These are phyloP conservation scores for Nakazawaea wickerhamii DNA, from an alignment of 805 yeast species.

Conservation along the genomic window DNA sequence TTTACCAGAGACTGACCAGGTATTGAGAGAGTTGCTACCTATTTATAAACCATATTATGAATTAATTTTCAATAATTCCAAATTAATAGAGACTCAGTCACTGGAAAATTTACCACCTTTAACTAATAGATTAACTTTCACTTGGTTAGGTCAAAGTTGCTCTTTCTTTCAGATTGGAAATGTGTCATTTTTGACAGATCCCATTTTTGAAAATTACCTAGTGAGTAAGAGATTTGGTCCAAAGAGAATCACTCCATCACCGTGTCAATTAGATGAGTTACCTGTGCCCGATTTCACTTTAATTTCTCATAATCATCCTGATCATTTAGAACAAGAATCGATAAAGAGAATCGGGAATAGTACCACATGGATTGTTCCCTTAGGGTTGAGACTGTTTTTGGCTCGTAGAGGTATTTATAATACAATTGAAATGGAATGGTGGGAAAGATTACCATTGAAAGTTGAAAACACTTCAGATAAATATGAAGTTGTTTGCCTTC, in stretches of 20 bases:
- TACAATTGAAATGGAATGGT: constrained; percentile 84
- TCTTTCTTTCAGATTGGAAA: constrained; percentile 66
- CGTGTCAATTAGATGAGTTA: constrained; percentile 57
- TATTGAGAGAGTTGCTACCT: constrained; percentile 55
- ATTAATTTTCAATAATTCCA: constrained; percentile 23
- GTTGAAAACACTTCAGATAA: constrained; percentile 31
- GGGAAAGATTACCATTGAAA: constrained; percentile 58
- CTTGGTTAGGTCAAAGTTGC: constrained; percentile 96
- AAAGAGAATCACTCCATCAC: constrained; percentile 73
- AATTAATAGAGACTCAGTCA: constrained; percentile 18
- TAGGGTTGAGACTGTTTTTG: constrained; percentile 63
- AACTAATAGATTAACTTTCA: constrained; percentile 51
- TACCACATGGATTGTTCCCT: constrained; percentile 81
- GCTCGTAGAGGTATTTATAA: constrained; percentile 53
- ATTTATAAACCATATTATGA: constrained; percentile 51
- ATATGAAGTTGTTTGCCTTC: constrained; percentile 82
- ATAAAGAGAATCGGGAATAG: constrained; percentile 51
- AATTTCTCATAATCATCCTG: constrained; percentile 94
- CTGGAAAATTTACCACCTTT: constrained; percentile 27
- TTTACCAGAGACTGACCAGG: constrained; percentile 41
- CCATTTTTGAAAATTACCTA: constrained; percentile 64
- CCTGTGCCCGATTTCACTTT: constrained; percentile 67
- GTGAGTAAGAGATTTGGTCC: constrained; percentile 71
- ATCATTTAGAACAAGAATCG: constrained; percentile 72
- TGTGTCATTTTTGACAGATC: constrained; percentile 80